Percentiles rank a stretch among this genome's conserved stretches.
Evolutionary conservation across 2,329 filamentous ascomycete genomes (phyloP).

Genomic region (Aspergillus candidus): DNA sequence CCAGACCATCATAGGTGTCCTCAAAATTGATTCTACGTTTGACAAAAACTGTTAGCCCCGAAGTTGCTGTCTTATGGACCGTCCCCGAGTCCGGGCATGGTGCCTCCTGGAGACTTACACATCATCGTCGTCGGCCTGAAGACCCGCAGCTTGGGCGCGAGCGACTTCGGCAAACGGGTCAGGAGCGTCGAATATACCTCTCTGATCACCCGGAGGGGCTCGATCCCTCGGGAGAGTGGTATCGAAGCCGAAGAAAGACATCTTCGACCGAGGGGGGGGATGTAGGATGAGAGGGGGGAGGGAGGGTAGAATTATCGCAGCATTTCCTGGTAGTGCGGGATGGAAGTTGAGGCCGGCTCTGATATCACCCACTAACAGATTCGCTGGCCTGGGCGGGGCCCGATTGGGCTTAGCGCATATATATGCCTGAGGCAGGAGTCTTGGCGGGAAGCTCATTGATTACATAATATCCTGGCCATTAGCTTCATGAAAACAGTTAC

Average conservation of each 20-base stretch:
- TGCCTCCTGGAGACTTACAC: constrained; percentile 44
- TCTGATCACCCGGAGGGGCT: constrained; percentile 63
- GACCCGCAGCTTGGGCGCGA: constrained; percentile 43
- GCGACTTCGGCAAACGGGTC: constrained; percentile 86
- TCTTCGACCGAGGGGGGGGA: constrained; percentile 34
- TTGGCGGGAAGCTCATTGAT: no score
- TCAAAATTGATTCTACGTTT: constrained; percentile 71
- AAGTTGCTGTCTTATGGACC: not conserved
- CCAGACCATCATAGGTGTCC: constrained; percentile 93
- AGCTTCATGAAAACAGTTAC: no score
- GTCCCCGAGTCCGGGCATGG: no score
- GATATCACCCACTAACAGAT: constrained; percentile 17
- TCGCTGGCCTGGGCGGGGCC: not conserved
- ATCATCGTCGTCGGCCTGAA: constrained; percentile 54
- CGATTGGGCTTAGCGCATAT: constrained; percentile 6
- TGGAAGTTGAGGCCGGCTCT: constrained; percentile 16
- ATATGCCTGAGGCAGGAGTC: constrained; percentile 12
- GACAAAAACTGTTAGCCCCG: constrained; percentile 3
- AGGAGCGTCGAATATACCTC: constrained; percentile 69
- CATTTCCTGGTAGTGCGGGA: constrained; percentile 21
- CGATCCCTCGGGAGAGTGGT: constrained; percentile 59
- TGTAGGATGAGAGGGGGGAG: constrained; percentile 11
- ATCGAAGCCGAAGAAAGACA: constrained; percentile 94
- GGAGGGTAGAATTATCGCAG: constrained; percentile 14
- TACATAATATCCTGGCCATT: no score